Percentiles rank a stretch among this genome's conserved stretches.
These are phyloP conservation scores for Chalciporus sp. DNA, from an alignment of 1,284 basidiomycete genomes.

Conservation along the genomic window DNA sequence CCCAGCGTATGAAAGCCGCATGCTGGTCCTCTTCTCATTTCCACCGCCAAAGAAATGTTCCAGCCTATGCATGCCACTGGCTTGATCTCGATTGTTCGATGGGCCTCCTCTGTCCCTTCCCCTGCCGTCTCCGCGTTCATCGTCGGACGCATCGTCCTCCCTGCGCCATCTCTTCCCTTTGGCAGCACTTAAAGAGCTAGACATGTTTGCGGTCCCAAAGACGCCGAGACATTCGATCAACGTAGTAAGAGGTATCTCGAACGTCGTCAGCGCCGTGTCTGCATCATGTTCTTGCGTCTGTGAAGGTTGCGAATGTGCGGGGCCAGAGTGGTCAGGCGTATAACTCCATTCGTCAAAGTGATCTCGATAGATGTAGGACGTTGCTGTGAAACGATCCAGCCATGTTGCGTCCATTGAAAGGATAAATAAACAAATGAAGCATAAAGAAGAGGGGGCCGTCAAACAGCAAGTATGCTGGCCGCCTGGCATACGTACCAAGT, in stretches of 20 bases:
- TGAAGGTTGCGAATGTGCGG: conserved; percentile 23
- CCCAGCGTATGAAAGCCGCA: conserved; percentile 84
- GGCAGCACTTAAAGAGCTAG: conserved; percentile 30
- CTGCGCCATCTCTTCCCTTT: conserved; percentile 50
- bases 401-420: background rate
- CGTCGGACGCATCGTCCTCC: conserved; percentile 52
- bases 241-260: conserved; percentile 83
- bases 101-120: conserved; percentile 21
- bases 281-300: conserved; percentile 16
- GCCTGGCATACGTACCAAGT: conserved; percentile 53
- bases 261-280: conserved; percentile 44
- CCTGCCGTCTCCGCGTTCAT: conserved; percentile 30
- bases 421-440: background rate
- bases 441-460: background rate
- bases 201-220: conserved; percentile 75
- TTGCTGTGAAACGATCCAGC: conserved; percentile 49
- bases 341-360: conserved; percentile 73
- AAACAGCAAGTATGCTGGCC: conserved; percentile 8
- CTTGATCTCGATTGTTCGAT: conserved; percentile 12
- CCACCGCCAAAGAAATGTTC: conserved; percentile 54
- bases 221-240: conserved; percentile 90
- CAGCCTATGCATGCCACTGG: conserved; percentile 32
- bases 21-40: conserved; percentile 71
- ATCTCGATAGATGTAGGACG: conserved; percentile 80
- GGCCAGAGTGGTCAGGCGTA: conserved; percentile 14